Conservation (phyloP, 768 basidiomycete species). For the Mycena leptocephala region DNA sequence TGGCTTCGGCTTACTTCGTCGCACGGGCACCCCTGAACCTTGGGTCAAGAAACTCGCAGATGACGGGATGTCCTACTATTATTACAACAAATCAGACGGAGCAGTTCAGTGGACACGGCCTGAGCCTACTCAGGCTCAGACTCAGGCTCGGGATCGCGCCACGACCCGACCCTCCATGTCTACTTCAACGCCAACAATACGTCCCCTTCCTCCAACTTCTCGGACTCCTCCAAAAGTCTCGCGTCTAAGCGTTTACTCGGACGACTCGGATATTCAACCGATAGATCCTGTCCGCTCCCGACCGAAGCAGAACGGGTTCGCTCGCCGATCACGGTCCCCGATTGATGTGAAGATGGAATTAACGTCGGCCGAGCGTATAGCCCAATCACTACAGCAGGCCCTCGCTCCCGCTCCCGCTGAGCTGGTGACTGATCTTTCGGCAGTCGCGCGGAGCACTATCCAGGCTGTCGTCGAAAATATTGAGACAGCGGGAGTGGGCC, state of each 20-base stretch:
- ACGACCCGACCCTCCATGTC: constrained; percentile 27
- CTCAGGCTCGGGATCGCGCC: constrained; percentile 24
- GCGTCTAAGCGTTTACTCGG: constrained; percentile 81
- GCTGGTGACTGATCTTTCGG: constrained; percentile 73
- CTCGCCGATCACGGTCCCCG: constrained; percentile 12
- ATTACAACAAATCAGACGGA: constrained; percentile 81
- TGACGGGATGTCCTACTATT: constrained; percentile 88
- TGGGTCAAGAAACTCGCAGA: constrained; percentile 88
- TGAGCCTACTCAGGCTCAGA: constrained; percentile 49
- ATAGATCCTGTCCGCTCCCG: constrained; percentile 50
- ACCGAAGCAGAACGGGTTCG: constrained; percentile 35
- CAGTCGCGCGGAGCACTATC: constrained; percentile 72
- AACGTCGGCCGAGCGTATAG: constrained; percentile 79
- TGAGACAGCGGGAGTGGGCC: constrained; percentile 59
- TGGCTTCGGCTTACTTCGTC: constrained; percentile 75
- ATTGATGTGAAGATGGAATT: constrained; percentile 58
- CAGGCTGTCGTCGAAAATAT: constrained; percentile 76
- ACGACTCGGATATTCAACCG: constrained; percentile 83
- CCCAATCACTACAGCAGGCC: constrained; percentile 75
- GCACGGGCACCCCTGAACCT: constrained; percentile 80
- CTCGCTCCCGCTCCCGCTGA: constrained; percentile 73
- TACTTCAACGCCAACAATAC: constrained; percentile 44
- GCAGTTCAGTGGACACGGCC: constrained; percentile 81
- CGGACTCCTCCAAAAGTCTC: constrained; percentile 46
- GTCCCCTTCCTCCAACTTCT: constrained; percentile 32